Base-by-base conservation (phyloP, 1,284 basidiomycete species). In the Rhizopogon hawkerae region DNA sequence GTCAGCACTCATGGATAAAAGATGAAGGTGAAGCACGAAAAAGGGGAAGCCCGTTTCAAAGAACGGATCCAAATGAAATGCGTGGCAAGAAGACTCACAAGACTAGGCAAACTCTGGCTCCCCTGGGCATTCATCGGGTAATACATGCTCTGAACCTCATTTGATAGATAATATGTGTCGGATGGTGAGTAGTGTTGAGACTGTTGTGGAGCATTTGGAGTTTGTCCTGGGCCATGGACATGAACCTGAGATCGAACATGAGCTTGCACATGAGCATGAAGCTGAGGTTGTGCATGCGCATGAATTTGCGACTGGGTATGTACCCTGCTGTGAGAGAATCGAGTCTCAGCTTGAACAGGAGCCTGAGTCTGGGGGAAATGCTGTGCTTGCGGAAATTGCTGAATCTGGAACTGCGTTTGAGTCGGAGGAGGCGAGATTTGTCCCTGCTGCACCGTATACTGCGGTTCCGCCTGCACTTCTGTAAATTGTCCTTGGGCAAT, bases 71-170 rank as follows among this genome's bases (percentile, higher is more conserved):
- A 29, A 26, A 33, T 1, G 14, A 4, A 46, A 26, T 33, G 0
- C 11, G 6, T 14, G 13, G 24, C 21, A 13, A 39, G 9, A 44
- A 26, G n/a, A 64, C 61, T 51, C 23, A 63, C 61, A 3, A 64
- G 52, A 0, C 61, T 63, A 21, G 64, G 54, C 23, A 58, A 21
- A 13, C 56, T 58, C 37, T 41, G 58, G 44, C 36, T 52, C 7
- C 47, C 47, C 29, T 49, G 63, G 16, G 18, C 13, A 29, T 33
- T 43, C 14, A 42, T 29, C 34, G 49, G 42, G 36, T 61, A 56
- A 41, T 53, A 58, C 21, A 49, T 33, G n/a, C n/a, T 10, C n/a
- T 14, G 34, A 3, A 3, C n/a, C 31, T 29, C 13, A 41, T 21
- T 7, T 55, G 36, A 10, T 2, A 42, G 6, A 4, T 43, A 43